Percentiles rank a stretch among this genome's conserved stretches.
Conservation (phyloP, 345 rosid genomes). For the Linum lewisii region DNA sequence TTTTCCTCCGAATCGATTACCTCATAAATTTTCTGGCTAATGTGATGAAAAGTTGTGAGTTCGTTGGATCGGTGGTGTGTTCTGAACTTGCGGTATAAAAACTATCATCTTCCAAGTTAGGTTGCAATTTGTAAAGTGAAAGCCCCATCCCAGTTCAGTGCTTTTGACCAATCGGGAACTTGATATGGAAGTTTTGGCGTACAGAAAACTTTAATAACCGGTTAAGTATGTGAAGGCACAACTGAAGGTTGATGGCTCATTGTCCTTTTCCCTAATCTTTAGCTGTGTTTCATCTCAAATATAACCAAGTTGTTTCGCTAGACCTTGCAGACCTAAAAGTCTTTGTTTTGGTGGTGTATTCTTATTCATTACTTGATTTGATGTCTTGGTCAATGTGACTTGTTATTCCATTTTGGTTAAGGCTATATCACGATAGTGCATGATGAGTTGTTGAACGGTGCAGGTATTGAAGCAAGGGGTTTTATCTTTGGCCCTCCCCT, state of each 20-base stretch:
- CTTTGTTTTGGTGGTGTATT: background rate
- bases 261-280: background rate
- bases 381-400: background rate
- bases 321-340: background rate
- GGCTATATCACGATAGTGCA: background rate
- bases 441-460: constrained; percentile 6
- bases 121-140: background rate
- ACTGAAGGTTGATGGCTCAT: background rate
- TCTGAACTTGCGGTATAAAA: background rate
- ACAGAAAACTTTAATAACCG: background rate
- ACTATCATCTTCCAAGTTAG: no score
- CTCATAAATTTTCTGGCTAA: background rate
- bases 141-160: background rate
- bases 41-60: background rate
- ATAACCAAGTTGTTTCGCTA: background rate
- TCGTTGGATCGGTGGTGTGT: background rate
- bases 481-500: constrained; percentile 99
- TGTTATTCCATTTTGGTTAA: background rate
- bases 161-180: background rate
- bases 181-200: background rate
- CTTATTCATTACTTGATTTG: background rate
- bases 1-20: background rate
- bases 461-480: constrained; percentile 97
- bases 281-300: background rate
- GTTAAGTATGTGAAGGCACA: background rate